phyloP scores from a whole-genome alignment of 352 stramenopile species.

The Saprolegnia parasitica region DNA sequence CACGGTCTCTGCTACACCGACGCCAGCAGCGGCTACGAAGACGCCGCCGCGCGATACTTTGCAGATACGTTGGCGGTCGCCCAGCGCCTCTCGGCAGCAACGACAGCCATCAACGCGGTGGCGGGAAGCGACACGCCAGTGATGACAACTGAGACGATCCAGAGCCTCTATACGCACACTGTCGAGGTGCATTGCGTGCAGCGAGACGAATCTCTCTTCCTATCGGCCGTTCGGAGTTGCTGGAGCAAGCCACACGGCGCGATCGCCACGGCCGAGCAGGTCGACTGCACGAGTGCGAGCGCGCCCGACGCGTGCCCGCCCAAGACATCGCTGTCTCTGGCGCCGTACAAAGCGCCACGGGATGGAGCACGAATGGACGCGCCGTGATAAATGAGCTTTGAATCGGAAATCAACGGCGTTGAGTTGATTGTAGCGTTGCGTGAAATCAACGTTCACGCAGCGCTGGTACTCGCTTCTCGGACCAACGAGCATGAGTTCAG shows the following conservation, averaged over 20 bases:
- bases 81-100: slow-evolving; percentile 37
- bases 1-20: slow-evolving; percentile 69
- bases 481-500: too few species aligned
- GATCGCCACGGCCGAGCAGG: neutral
- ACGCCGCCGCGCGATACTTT: slow-evolving; percentile 63
- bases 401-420: too few species aligned
- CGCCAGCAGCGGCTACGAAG: slow-evolving; percentile 40
- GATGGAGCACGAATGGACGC: neutral
- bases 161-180: neutral
- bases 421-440: too few species aligned
- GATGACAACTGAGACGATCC: neutral
- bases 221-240: slow-evolving; percentile 21
- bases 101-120: slow-evolving; percentile 50
- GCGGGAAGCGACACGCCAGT: slow-evolving; percentile 28
- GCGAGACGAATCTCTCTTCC: neutral
- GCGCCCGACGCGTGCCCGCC: neutral
- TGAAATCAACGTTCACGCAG: too few species aligned
- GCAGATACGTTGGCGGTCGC: slow-evolving; percentile 47
- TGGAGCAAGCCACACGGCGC: slow-evolving; percentile 1
- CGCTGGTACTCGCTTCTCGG: too few species aligned
- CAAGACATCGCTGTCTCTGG: neutral
- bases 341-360: neutral
- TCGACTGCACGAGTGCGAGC: slow-evolving; percentile 9
- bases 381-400: too few species aligned
- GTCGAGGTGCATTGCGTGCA: slow-evolving; percentile 8